Conservation (phyloP, 2,329 filamentous ascomycete genomes). For the Cryoendolithus antarcticus region DNA sequence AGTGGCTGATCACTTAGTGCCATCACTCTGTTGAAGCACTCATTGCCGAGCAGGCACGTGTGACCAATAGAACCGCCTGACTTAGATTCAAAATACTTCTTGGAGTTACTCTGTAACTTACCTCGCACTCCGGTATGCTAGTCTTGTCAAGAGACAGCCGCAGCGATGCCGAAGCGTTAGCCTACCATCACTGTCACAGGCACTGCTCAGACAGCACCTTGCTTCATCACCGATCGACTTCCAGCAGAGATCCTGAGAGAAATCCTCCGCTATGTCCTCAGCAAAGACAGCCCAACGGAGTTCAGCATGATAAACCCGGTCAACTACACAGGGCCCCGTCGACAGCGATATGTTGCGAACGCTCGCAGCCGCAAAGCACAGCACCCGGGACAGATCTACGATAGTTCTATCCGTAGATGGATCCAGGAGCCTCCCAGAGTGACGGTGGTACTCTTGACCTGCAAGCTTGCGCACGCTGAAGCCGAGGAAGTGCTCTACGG, state of each 20-base stretch:
- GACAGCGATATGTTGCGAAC: neutral
- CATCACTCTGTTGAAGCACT: too few species aligned
- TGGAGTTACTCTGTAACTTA: too few species aligned
- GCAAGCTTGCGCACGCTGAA: constrained; percentile 1
- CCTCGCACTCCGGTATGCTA: too few species aligned
- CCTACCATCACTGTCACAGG: too few species aligned
- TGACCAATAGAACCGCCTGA: too few species aligned
- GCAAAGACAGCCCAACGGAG: neutral
- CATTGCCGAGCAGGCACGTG: too few species aligned
- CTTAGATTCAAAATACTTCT: too few species aligned
- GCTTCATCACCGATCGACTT: constrained; percentile 2
- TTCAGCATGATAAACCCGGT: neutral
- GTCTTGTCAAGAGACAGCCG: too few species aligned
- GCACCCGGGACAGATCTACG: neutral
- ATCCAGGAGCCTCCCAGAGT: constrained; percentile 1
- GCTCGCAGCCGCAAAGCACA: neutral
- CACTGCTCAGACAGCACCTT: too few species aligned
- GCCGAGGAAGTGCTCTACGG: constrained; percentile 4
- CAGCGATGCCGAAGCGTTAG: too few species aligned
- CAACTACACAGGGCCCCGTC: neutral
- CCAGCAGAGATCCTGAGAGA: constrained; percentile 12
- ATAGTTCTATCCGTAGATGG: neutral
- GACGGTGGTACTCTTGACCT: constrained; percentile 1
- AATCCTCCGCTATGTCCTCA: constrained; percentile 9
- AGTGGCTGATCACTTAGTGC: too few species aligned